Base-by-base conservation (phyloP, 1,139 yeast genomes). In the Debaryomycetaceae sp. region DNA sequence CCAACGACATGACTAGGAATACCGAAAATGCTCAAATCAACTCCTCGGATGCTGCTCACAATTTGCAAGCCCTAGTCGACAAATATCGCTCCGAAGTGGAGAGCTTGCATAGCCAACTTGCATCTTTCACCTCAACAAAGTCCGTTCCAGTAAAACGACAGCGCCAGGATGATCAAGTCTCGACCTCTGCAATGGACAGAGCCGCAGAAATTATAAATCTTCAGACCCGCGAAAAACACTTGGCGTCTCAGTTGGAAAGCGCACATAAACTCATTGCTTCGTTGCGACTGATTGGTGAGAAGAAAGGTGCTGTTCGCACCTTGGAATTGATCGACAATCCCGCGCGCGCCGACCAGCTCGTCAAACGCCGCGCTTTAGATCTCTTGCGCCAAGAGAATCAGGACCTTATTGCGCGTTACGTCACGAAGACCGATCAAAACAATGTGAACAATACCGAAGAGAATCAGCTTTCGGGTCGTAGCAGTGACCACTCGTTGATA, bases 311-410 rank as follows among this genome's bases (percentile, higher is more conserved):
- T 26, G 47, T 64, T 3, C 66, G 76, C 27, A 62, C 82, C 1
- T 50, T 85, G 14, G 83, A 81, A 48, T 52, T 81, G 31, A 64
- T 76, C 31, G 65, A 71, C 24, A 82, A 79, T 44, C 93, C 94
- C 1, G 65, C 77, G n/a, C 40, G 68, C 3, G 61, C 61, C 16
- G 80, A 77, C 41, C 92, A 82, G 47, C 52, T 67, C 11, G 56
- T 78, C n/a, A 79, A 77, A 38, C 64, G 61, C 36, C 55, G 62
- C 25, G 60, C 69, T 34, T 51, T 83, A 14, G 69, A 67, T 13
- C 54, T 64, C 1, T 55, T 85, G 20, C 51, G 63, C 27, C 51
- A 54, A 22, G 95, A 85, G 45, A 85, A 83, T 40, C 53, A 61
- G n/a, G 77, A 66, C 7, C 54, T 85, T 20, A 45, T 62, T 5